Evolutionary conservation across 2,329 filamentous ascomycete species (phyloP).

Genomic region (Paecilomyces sp.): DNA sequence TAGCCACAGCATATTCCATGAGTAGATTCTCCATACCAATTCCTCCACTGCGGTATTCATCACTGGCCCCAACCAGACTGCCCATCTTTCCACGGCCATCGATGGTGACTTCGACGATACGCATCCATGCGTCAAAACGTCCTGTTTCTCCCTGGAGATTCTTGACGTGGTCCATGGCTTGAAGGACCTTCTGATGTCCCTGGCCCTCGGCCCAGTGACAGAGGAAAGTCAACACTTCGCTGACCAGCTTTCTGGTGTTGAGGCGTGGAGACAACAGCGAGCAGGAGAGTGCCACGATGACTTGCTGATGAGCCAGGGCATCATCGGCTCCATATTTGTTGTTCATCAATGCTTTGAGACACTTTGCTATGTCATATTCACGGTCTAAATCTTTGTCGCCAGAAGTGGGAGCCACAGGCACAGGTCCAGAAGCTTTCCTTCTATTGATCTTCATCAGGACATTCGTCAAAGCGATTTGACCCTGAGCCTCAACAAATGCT

Average conservation of each 20-base stretch:
- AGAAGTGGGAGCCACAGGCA: slow-evolving; percentile 50
- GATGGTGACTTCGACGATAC: slow-evolving; percentile 91
- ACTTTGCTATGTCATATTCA: slow-evolving; percentile 97
- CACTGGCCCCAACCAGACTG: slow-evolving; percentile 90
- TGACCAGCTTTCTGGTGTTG: slow-evolving; percentile 88
- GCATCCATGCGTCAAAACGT: slow-evolving; percentile 97
- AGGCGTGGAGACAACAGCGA: slow-evolving; percentile 83
- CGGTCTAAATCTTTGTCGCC: slow-evolving; percentile 77
- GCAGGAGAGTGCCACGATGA: slow-evolving; percentile 78
- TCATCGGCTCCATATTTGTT: slow-evolving; percentile 99
- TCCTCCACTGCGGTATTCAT: slow-evolving; percentile 90
- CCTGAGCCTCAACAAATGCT: slow-evolving; percentile 93
- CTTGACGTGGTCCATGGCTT: slow-evolving; percentile 89
- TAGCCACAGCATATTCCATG: slow-evolving; percentile 97
- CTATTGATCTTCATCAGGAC: slow-evolving; percentile 90
- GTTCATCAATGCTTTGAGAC: slow-evolving; percentile 95
- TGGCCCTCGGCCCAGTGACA: slow-evolving; percentile 88
- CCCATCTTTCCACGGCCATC: slow-evolving; percentile 99
- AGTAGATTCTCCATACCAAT: slow-evolving; percentile 98
- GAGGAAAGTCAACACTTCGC: slow-evolving; percentile 90
- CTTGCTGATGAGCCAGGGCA: slow-evolving; percentile 80
- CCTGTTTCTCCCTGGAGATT: slow-evolving; percentile 83
- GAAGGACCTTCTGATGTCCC: slow-evolving; percentile 87
- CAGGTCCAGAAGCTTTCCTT: slow-evolving; percentile 67
- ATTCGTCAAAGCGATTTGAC: slow-evolving; percentile 91